Percentiles rank a stretch among this genome's conserved stretches.
Evolutionary conservation across 345 rosid genomes (phyloP).

Genomic region (Brassica nigra): DNA sequence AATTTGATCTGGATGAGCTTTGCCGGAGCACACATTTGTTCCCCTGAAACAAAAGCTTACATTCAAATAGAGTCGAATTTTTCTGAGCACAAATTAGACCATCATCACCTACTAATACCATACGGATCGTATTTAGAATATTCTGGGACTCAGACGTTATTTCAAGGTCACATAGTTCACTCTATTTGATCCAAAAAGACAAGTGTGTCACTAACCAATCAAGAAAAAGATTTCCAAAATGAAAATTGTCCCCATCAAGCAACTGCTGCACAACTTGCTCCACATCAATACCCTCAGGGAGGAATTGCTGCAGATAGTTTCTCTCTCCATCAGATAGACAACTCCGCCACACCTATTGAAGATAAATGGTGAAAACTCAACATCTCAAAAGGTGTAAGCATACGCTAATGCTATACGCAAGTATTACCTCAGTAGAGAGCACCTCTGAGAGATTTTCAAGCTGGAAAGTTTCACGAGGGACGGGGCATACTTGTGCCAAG

Average conservation of each 20-base stretch:
- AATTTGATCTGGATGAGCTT: constrained; percentile 83
- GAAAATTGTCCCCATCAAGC: constrained; percentile 75
- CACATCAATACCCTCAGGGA: constrained; percentile 64
- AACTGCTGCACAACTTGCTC: constrained; percentile 63
- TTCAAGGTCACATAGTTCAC: too few relatives aligned
- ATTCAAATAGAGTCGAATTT: constrained; percentile 39
- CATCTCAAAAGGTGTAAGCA: constrained; percentile 23
- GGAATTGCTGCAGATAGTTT: constrained; percentile 68
- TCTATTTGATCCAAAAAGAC: background rate
- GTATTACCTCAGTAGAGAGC: constrained; percentile 73
- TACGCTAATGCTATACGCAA: background rate
- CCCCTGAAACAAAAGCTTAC: constrained; percentile 70
- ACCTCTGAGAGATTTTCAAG: constrained; percentile 66
- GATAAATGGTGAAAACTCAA: background rate
- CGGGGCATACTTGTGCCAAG: constrained; percentile 66
- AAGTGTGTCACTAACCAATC: constrained; percentile 71
- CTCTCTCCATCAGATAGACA: constrained; percentile 73
- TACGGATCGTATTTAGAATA: too few relatives aligned
- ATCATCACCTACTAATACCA: too few relatives aligned
- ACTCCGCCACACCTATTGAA: constrained; percentile 68
- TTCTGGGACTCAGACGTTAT: too few relatives aligned
- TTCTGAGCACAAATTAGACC: constrained; percentile 19
- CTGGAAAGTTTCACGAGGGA: constrained; percentile 72
- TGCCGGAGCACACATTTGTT: constrained; percentile 65
- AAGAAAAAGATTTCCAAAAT: constrained; percentile 78